Evolutionary conservation across 495 filamentous ascomycete genomes (phyloP).

Genomic region (Daldinia bambusicola): DNA sequence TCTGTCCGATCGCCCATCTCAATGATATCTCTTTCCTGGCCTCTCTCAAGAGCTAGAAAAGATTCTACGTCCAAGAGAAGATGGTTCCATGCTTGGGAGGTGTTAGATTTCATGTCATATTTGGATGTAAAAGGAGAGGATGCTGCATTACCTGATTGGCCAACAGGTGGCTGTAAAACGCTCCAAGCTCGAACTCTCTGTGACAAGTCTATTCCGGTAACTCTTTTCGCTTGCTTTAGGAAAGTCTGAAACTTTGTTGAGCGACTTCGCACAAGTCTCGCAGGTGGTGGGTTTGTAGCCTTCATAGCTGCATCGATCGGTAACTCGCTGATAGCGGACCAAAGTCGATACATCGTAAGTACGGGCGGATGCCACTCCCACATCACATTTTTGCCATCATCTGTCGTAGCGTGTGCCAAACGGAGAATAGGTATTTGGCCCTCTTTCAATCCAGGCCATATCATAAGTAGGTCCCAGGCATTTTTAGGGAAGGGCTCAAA

Average conservation of each 20-base stretch:
- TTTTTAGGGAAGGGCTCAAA: conserved; percentile 80
- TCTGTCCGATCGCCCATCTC: conserved; percentile 75
- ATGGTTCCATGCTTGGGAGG: conserved; percentile 63
- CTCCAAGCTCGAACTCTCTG: conserved; percentile 85
- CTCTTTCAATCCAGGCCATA: conserved; percentile 81
- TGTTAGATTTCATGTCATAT: conserved; percentile 41
- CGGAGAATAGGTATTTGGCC: conserved; percentile 79
- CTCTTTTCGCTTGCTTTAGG: conserved; percentile 74
- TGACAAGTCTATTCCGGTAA: conserved; percentile 68
- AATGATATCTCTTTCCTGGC: conserved; percentile 75
- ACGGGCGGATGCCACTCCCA: conserved; percentile 88
- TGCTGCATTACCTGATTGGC: conserved; percentile 11
- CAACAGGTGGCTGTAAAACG: conserved; percentile 56
- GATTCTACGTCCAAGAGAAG: conserved; percentile 76
- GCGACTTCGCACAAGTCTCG: conserved; percentile 74
- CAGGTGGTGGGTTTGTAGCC: conserved; percentile 63
- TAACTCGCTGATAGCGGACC: conserved; percentile 61
- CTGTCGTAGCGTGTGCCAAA: conserved; percentile 74
- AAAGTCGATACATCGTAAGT: conserved; percentile 85
- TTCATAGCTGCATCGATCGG: conserved; percentile 69
- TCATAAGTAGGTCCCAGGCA: conserved; percentile 82
- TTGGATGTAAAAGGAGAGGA: conserved; percentile 42
- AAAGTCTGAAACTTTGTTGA: conserved; percentile 75
- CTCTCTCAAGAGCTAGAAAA: conserved; percentile 74
- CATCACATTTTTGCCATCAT: conserved; percentile 72